phyloP scores from a whole-genome alignment of 495 filamentous ascomycete species.

The Hypoxylon subgilvum region DNA sequence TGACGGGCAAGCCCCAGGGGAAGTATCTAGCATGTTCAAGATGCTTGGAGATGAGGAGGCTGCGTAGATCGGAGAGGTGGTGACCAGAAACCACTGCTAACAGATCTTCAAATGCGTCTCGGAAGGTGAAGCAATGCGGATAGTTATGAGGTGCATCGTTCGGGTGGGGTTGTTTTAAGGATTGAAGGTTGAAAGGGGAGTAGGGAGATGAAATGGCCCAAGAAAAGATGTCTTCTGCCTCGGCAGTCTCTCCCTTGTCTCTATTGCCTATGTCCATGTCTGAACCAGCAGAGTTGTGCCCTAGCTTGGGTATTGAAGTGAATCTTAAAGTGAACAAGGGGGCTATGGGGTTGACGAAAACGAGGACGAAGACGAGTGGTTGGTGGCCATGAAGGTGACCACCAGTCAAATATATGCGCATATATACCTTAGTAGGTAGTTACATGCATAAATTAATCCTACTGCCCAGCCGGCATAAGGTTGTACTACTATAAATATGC shows the following conservation, averaged over 20 bases:
- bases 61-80: constrained; percentile 18
- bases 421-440: too few relatives aligned
- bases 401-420: too few relatives aligned
- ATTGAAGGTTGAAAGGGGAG: constrained; percentile 46
- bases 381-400: too few relatives aligned
- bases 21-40: constrained; percentile 11
- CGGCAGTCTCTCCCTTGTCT: background rate
- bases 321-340: too few relatives aligned
- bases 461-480: too few relatives aligned
- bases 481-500: too few relatives aligned
- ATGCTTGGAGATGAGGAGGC: constrained; percentile 6
- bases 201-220: constrained; percentile 42
- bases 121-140: constrained; percentile 43
- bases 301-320: too few relatives aligned
- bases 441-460: too few relatives aligned
- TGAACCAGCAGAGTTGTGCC: too few relatives aligned
- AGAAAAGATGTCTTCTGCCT: constrained; percentile 15
- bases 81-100: constrained; percentile 39
- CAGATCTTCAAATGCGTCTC: constrained; percentile 53
- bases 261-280: too few relatives aligned
- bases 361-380: too few relatives aligned
- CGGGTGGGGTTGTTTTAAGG: constrained; percentile 35
- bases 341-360: too few relatives aligned
- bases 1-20: constrained; percentile 20
- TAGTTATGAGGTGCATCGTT: constrained; percentile 32